phyloP scores from a whole-genome alignment of 164 flowering plant genomes.

The Chimonanthus praecox region DNA sequence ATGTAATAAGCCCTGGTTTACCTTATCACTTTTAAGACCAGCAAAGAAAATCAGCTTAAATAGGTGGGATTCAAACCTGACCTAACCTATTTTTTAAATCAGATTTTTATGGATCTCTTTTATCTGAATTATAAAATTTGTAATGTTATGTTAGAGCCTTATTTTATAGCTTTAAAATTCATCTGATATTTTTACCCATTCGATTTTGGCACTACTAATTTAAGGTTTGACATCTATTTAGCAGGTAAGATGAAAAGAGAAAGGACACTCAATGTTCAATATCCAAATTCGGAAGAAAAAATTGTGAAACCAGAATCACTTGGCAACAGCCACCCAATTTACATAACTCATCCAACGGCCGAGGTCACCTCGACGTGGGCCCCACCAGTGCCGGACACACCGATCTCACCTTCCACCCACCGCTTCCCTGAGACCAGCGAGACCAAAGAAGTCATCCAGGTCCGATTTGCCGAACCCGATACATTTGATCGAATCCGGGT shows the following conservation, averaged over 20 bases:
- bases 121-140: no score
- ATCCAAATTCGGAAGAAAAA: background rate
- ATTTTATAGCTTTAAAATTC: no score
- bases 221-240: no score
- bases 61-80: no score
- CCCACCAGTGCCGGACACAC: background rate
- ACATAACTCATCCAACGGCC: background rate
- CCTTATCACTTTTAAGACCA: no score
- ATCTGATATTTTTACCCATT: background rate
- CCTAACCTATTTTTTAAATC: no score
- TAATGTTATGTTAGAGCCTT: no score
- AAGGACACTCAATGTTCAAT: background rate
- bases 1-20: no score
- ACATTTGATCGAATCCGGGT: background rate
- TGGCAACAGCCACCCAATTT: background rate
- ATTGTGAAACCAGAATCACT: background rate
- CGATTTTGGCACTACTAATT: no score
- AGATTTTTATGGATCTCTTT: no score
- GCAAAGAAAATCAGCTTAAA: no score
- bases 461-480: background rate
- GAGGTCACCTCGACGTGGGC: background rate
- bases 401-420: background rate
- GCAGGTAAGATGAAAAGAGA: background rate
- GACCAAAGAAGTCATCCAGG: constrained; percentile 7
- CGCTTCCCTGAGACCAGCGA: background rate